A percentile compares a stretch with the other conserved stretches of the same genome.
phyloP scores from a whole-genome alignment of 208 protist species.

The Angomonas deanei region DNA sequence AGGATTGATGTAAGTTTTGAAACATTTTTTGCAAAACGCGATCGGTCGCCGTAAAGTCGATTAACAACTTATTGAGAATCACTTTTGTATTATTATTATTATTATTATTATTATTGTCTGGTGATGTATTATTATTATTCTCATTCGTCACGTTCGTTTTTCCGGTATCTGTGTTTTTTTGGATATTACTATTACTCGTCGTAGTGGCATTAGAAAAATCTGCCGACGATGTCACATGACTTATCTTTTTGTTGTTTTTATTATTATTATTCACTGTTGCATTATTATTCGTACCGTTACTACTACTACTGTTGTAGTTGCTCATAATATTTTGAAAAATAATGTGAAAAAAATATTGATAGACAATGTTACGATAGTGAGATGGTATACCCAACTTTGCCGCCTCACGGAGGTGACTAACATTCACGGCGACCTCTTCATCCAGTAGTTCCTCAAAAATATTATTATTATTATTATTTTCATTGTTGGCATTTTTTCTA shows the following conservation, averaged over 20 bases:
- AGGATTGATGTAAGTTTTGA: not conserved
- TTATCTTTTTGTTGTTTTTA: too few species aligned
- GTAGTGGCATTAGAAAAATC: too few species aligned
- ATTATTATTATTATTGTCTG: not conserved
- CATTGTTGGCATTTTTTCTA: not conserved
- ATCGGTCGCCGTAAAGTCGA: not conserved
- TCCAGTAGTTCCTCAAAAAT: conserved; percentile 83
- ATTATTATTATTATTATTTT: conserved; percentile 11
- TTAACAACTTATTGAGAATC: not conserved
- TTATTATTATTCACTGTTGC: not conserved
- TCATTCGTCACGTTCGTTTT: too few species aligned
- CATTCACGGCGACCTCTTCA: conserved; percentile 63
- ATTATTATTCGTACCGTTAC: not conserved
- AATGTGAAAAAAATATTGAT: conserved; percentile 79
- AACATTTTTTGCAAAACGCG: not conserved
- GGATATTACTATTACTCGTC: too few species aligned
- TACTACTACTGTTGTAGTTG: conserved; percentile 10
- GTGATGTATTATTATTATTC: not conserved
- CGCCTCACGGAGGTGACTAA: conserved; percentile 69
- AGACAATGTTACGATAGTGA: conserved; percentile 62
- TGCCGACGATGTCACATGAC: too few species aligned
- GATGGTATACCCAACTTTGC: conserved; percentile 64
- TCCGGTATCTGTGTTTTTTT: too few species aligned
- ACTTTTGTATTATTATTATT: not conserved
- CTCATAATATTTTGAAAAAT: not conserved